Evolutionary conservation across 2,329 filamentous ascomycete genomes (phyloP), one percentile per base, ranked within the genome.

Genomic region (Microthyrium microscopicum): DNA sequence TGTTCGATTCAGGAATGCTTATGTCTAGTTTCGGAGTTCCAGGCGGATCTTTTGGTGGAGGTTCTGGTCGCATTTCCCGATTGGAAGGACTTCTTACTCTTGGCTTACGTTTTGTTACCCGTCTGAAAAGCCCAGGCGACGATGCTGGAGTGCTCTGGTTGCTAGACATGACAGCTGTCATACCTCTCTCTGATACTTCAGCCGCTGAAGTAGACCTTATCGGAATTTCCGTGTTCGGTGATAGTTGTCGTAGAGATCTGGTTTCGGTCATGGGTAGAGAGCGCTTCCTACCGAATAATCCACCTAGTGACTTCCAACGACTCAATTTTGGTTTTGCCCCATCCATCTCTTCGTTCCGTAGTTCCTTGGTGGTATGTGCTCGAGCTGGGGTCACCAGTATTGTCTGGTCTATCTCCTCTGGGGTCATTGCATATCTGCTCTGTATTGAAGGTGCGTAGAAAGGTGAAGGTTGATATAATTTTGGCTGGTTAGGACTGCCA

Each of bases 1-100:
- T 64, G 40, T 77, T 72, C 35, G 80, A 66, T 31, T 70, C 68
- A 1, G 87, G 85, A 37, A 94, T 89, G 33, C 85, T 72, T 12
- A 94, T 67, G 44, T 84, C 66, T 15, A 94, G 58, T 25, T 56
- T 45, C 3, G 52, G 54, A 15, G 43, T 51, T 28, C 24, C 33
- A 4, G 29, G 19, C 20, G 33, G 20, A n/a, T n/a, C n/a, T n/a
- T n/a, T n/a, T n/a, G n/a, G n/a, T n/a, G n/a, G n/a, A n/a, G n/a
- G n/a, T n/a, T n/a, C n/a, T n/a, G n/a, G n/a, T n/a, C n/a, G n/a
- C n/a, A n/a, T n/a, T n/a, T n/a, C n/a, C n/a, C n/a, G n/a, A n/a
- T n/a, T n/a, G n/a, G n/a, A n/a, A n/a, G n/a, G n/a, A n/a, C n/a
- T n/a, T n/a, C n/a, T n/a, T n/a, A n/a, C n/a, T n/a, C n/a, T n/a